Evolutionary conservation across 1,139 yeast genomes (phyloP).

Genomic region (Candida sojae): DNA sequence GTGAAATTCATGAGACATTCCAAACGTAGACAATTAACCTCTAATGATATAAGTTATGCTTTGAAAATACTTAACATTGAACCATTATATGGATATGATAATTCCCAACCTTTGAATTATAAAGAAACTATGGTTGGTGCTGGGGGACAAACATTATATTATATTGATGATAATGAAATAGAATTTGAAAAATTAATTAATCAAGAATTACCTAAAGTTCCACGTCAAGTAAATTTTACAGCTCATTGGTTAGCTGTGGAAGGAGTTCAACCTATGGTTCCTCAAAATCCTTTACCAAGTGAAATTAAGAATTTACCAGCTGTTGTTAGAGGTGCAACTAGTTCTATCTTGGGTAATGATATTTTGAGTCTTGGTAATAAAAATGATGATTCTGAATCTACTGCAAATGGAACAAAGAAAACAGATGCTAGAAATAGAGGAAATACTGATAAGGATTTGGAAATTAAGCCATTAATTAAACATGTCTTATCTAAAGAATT

Average conservation of each 20-base stretch:
- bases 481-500: constrained; percentile 94
- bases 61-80: constrained; percentile 85
- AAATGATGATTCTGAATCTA: constrained; percentile 21
- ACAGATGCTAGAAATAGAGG: constrained; percentile 10
- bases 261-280: constrained; percentile 97
- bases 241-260: constrained; percentile 99
- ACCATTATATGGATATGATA: constrained; percentile 77
- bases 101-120: constrained; percentile 61
- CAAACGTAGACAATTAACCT: constrained; percentile 77
- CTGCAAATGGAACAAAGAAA: constrained; percentile 17
- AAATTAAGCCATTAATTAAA: constrained; percentile 91
- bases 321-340: constrained; percentile 69
- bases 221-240: constrained; percentile 87
- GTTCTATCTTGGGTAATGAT: constrained; percentile 46
- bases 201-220: constrained; percentile 93
- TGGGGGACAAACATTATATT: constrained; percentile 88
- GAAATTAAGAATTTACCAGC: constrained; percentile 72
- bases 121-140: constrained; percentile 86
- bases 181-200: constrained; percentile 93
- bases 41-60: constrained; percentile 81
- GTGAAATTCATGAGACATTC: constrained; percentile 95
- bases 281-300: constrained; percentile 88
- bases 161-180: constrained; percentile 86
- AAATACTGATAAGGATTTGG: constrained; percentile 58
- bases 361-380: constrained; percentile 30